Percentiles rank a stretch among this genome's conserved stretches.
Evolutionary conservation across 169 alveolate genomes (phyloP).

Genomic region (Plasmodium malariae): DNA sequence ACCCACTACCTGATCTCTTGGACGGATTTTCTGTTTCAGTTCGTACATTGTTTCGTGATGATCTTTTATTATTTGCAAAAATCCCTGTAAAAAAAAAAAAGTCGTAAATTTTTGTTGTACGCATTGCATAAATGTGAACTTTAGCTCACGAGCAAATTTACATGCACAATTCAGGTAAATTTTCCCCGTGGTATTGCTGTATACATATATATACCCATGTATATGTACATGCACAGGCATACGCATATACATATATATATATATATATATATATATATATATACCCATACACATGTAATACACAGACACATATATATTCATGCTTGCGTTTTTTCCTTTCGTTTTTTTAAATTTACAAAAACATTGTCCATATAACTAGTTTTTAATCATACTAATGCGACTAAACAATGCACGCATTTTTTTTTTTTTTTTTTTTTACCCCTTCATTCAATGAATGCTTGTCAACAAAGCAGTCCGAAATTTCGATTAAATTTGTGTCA

Average conservation of each 20-base stretch:
- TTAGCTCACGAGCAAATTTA: not conserved
- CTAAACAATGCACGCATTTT: no score
- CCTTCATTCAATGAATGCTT: constrained; percentile 92
- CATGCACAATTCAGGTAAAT: no score
- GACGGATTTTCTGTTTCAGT: constrained; percentile 90
- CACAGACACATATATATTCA: not conserved
- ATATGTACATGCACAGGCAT: not conserved
- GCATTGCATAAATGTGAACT: no score
- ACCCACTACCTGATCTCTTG: constrained; percentile 92
- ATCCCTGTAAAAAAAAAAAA: constrained; percentile 80
- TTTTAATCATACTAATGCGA: no score
- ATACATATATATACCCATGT: not conserved
- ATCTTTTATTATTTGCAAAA: constrained; percentile 92
- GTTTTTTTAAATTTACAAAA: not conserved
- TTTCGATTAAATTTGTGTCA: constrained; percentile 91
- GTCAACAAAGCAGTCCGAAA: constrained; percentile 94
- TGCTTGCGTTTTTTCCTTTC: not conserved
- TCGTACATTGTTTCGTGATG: constrained; percentile 94
- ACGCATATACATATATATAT: not conserved
- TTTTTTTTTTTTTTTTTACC: no score
- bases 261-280: not conserved
- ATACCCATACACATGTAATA: not conserved
- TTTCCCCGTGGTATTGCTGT: no score
- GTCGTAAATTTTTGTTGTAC: no score
- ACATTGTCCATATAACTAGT: not conserved